phyloP scores from a whole-genome alignment of 2,329 filamentous ascomycete genomes.

The Aspergillus sp. region DNA sequence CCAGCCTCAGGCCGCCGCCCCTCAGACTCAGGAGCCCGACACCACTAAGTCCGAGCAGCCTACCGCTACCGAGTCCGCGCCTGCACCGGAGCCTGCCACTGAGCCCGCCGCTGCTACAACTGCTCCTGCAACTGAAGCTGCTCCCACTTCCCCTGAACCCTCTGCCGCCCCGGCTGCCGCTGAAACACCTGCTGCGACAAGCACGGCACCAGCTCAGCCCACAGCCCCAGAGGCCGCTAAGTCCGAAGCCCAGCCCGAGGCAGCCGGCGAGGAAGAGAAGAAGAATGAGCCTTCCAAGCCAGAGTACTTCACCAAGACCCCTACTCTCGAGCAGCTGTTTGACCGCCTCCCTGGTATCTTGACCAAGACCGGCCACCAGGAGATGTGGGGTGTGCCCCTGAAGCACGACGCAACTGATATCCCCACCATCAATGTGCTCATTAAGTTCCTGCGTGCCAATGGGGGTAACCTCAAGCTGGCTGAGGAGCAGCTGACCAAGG shows the following conservation, averaged over 20 bases:
- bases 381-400: slow-evolving; percentile 86
- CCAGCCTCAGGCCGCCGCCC: slow-evolving; percentile 4
- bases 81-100: slow-evolving; percentile 1
- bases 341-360: slow-evolving; percentile 59
- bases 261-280: slow-evolving; percentile 18
- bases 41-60: background rate
- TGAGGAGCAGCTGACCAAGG: slow-evolving; percentile 73
- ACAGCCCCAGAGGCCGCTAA: background rate
- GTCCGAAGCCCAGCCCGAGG: background rate
- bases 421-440: slow-evolving; percentile 78
- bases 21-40: background rate
- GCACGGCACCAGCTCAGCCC: slow-evolving; percentile 6
- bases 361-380: slow-evolving; percentile 59
- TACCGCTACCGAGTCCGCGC: slow-evolving; percentile 1
- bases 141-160: slow-evolving; percentile 7
- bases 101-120: slow-evolving; percentile 11
- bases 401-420: slow-evolving; percentile 52
- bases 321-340: slow-evolving; percentile 57
- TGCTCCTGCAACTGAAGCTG: slow-evolving; percentile 10
- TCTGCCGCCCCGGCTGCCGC: slow-evolving; percentile 11
- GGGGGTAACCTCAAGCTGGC: slow-evolving; percentile 71
- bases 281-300: slow-evolving; percentile 29
- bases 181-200: slow-evolving; percentile 10
- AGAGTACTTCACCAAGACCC: slow-evolving; percentile 36
- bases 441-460: slow-evolving; percentile 94